Percentiles rank a stretch among this genome's conserved stretches.
phyloP scores from a whole-genome alignment of 805 yeast genomes.

The Nematodospora valgi region DNA sequence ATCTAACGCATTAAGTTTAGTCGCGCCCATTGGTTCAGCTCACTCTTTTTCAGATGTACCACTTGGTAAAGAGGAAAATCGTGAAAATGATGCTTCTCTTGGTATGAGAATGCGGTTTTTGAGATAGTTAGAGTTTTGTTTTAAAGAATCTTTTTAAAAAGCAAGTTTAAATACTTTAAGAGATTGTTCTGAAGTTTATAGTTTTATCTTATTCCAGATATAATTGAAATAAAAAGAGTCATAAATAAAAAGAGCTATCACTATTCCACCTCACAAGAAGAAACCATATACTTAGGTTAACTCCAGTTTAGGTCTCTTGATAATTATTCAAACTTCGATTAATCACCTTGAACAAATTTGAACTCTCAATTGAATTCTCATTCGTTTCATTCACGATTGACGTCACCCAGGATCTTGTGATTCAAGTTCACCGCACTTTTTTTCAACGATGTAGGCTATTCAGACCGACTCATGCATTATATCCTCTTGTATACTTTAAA shows the following conservation, averaged over 20 bases:
- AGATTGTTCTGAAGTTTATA: constrained; percentile 2
- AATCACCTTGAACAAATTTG: constrained; percentile 26
- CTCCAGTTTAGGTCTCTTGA: constrained; percentile 37
- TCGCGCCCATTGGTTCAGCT: constrained; percentile 59
- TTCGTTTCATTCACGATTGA: constrained; percentile 30
- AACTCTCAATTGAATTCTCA: constrained; percentile 31
- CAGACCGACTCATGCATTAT: constrained; percentile 45
- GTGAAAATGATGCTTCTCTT: no score
- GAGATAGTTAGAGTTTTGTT: no score
- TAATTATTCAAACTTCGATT: constrained; percentile 37
- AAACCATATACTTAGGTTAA: constrained; percentile 37
- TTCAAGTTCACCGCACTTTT: constrained; percentile 44
- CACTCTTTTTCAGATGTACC: background rate
- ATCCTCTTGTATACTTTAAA: constrained; percentile 46
- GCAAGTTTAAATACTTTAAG: background rate
- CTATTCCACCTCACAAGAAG: constrained; percentile 27
- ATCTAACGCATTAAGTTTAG: constrained; percentile 79
- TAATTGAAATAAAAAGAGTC: constrained; percentile 31
- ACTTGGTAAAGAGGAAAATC: no score
- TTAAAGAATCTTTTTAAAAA: no score
- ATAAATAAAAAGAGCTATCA: constrained; percentile 26
- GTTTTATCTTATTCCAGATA: constrained; percentile 29
- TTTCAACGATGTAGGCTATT: constrained; percentile 46
- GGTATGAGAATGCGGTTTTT: no score
- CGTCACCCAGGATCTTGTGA: constrained; percentile 26